phyloP scores from a whole-genome alignment of 2,329 filamentous ascomycete genomes.

The Beauveria rudraprayagi region DNA sequence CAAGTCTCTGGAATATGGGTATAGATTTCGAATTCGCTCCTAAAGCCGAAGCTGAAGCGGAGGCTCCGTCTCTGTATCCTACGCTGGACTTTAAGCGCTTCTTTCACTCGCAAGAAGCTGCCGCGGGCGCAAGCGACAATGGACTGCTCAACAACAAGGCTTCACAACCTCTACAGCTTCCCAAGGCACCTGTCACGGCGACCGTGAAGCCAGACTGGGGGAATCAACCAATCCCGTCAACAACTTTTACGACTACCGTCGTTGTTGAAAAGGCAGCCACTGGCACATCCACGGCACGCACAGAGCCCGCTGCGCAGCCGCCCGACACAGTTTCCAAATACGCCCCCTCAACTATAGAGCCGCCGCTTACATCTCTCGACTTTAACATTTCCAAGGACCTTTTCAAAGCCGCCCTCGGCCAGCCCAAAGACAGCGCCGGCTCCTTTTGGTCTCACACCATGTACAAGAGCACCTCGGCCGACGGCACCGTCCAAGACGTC shows the following conservation, averaged over 20 bases:
- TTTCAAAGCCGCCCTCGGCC: conserved; percentile 41
- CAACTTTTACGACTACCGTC: neutral
- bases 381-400: conserved; percentile 40
- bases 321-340: neutral
- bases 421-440: conserved; percentile 32
- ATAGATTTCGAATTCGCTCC: conserved; percentile 25
- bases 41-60: conserved; percentile 17
- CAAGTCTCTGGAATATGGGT: conserved; percentile 22
- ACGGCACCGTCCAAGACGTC: conserved; percentile 43
- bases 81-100: conserved; percentile 9
- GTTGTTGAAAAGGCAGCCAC: neutral
- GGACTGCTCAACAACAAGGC: too few relatives aligned
- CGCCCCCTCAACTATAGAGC: conserved; percentile 12
- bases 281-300: neutral
- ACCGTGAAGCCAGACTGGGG: neutral
- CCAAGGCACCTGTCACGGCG: neutral
- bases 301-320: neutral
- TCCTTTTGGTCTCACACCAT: conserved; percentile 63
- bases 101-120: conserved; percentile 3
- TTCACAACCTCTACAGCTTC: neutral
- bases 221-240: neutral
- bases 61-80: conserved; percentile 19
- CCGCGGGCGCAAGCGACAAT: neutral
- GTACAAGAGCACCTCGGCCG: conserved; percentile 47
- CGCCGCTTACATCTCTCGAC: conserved; percentile 30